Conservation (phyloP, 768 basidiomycete species). For the Boletus coccyginus region DNA sequence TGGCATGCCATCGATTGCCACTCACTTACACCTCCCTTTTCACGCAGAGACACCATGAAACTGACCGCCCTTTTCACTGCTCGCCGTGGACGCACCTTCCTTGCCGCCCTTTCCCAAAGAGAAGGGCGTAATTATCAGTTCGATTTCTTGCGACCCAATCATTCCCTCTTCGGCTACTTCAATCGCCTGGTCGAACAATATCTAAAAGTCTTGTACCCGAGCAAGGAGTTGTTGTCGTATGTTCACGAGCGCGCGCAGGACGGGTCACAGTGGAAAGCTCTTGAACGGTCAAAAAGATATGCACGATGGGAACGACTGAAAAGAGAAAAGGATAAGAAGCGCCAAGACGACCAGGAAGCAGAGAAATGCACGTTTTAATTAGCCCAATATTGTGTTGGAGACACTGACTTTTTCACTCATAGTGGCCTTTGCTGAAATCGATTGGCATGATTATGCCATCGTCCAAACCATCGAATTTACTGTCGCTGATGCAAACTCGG, state of each 20-base stretch:
- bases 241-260: constrained; percentile 68
- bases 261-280: constrained; percentile 70
- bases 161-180: constrained; percentile 96
- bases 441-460: constrained; percentile 99
- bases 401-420: constrained; percentile 7
- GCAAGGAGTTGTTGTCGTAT: constrained; percentile 66
- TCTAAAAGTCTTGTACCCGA: constrained; percentile 83
- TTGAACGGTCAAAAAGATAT: constrained; percentile 72
- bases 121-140: constrained; percentile 98
- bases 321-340: constrained; percentile 80
- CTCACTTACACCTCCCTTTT: neutral
- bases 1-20: constrained; percentile 16
- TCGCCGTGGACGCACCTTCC: constrained; percentile 82
- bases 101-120: constrained; percentile 76
- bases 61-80: constrained; percentile 96
- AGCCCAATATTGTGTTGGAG: neutral
- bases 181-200: constrained; percentile 98
- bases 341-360: constrained; percentile 89
- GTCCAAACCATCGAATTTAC: constrained; percentile 99
- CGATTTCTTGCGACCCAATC: constrained; percentile 93
- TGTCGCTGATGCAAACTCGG: constrained; percentile 82
- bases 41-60: constrained; percentile 85
- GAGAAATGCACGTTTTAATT: constrained; percentile 65
- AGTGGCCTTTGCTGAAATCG: constrained; percentile 96
- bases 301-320: constrained; percentile 89